Evolutionary conservation across 108 stramenopile genomes (phyloP).

Genomic region (Skeletonema potamos): DNA sequence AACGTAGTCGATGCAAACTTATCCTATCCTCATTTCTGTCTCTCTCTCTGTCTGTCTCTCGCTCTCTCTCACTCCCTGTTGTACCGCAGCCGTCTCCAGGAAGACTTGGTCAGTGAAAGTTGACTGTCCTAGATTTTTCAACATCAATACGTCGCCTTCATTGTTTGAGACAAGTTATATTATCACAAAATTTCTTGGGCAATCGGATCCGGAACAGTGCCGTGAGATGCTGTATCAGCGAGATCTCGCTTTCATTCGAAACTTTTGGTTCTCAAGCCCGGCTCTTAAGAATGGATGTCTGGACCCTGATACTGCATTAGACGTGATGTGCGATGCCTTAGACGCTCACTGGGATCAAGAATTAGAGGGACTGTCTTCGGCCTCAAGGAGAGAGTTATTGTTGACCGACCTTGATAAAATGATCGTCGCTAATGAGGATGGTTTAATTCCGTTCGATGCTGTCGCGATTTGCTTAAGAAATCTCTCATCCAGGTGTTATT

Average conservation of each 20-base stretch:
- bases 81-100: background rate
- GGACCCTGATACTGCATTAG: background rate
- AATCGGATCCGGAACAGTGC: background rate
- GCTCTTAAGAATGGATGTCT: background rate
- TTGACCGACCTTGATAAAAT: background rate
- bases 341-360: background rate
- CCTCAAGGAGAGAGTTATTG: background rate
- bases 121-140: conserved; percentile 25
- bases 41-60: background rate
- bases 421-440: background rate
- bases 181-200: background rate
- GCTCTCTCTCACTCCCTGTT: too few species aligned
- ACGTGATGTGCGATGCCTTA: background rate
- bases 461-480: background rate
- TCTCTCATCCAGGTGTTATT: background rate
- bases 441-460: conserved; percentile 1
- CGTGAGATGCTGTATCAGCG: background rate
- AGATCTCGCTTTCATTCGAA: background rate
- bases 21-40: conserved; percentile 1
- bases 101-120: conserved; percentile 8
- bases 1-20: background rate
- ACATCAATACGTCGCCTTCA: conserved; percentile 14
- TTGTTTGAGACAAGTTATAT: conserved; percentile 14
- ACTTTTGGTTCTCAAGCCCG: background rate
- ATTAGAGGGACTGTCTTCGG: background rate